Conservation (phyloP, 345 rosid species). For the Laguncularia racemosa region DNA sequence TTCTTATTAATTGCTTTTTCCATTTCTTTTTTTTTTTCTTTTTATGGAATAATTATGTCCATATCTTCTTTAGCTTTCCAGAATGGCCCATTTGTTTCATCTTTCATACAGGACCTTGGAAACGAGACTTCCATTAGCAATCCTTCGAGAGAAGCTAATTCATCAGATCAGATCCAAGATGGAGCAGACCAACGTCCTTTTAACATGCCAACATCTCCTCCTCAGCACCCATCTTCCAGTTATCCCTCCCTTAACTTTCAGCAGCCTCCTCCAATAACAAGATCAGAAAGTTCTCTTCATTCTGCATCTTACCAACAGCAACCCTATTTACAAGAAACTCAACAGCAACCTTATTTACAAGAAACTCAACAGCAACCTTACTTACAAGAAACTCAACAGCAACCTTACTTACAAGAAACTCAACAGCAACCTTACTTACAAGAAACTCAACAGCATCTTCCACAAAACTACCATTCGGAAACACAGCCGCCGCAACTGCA, state of each 20-base stretch:
- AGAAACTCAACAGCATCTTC: slow-evolving; percentile 1
- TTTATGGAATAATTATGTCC: background rate
- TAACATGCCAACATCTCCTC: slow-evolving; percentile 35
- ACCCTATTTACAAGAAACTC: slow-evolving; percentile 10
- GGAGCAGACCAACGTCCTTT: slow-evolving; percentile 37
- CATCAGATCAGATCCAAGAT: slow-evolving; percentile 40
- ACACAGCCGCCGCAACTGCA: slow-evolving; percentile 3
- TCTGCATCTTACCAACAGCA: slow-evolving; percentile 36
- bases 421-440: slow-evolving; percentile 27
- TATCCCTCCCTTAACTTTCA: slow-evolving; percentile 53
- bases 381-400: slow-evolving; percentile 2
- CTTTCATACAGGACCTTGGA: slow-evolving; percentile 53
- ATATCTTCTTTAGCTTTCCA: background rate
- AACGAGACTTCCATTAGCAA: slow-evolving; percentile 30
- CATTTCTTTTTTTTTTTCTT: no score
- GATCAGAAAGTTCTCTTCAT: slow-evolving; percentile 36
- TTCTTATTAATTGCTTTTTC: no score
- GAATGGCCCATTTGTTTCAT: slow-evolving; percentile 7
- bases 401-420: slow-evolving; percentile 12
- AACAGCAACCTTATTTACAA: no score
- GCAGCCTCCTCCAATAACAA: slow-evolving; percentile 38
- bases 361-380: slow-evolving; percentile 40
- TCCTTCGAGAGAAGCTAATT: slow-evolving; percentile 37
- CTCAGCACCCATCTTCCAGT: slow-evolving; percentile 24
- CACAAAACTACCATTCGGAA: slow-evolving; percentile 2